Percentiles rank a stretch among this genome's conserved stretches.
phyloP scores from a whole-genome alignment of 768 basidiomycete species.

The Agaricus blazei region DNA sequence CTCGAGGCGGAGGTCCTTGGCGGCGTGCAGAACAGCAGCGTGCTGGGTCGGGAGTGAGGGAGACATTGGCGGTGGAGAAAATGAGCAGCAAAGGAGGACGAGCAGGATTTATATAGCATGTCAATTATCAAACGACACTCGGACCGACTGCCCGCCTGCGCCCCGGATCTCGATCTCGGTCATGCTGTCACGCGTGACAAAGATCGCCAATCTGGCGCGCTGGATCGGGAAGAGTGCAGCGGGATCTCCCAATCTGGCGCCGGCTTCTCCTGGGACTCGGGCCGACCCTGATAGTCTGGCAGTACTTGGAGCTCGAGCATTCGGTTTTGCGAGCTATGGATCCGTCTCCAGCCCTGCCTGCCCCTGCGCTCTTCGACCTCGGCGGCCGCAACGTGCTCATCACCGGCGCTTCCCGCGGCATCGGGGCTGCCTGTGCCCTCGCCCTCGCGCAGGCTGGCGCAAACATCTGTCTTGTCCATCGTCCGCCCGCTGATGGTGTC shows the following conservation, averaged over 20 bases:
- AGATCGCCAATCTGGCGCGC: background rate
- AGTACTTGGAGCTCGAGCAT: constrained; percentile 6
- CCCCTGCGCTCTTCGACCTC: constrained; percentile 64
- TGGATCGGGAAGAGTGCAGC: constrained; percentile 6
- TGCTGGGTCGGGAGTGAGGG: constrained; percentile 38
- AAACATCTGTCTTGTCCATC: constrained; percentile 39
- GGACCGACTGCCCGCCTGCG: constrained; percentile 9
- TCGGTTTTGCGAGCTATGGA: constrained; percentile 35
- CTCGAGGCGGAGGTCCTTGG: constrained; percentile 69
- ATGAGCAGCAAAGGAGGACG: constrained; percentile 5
- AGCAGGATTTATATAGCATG: constrained; percentile 7
- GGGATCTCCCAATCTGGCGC: constrained; percentile 1
- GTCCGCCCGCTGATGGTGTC: constrained; percentile 17
- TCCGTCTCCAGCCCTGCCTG: constrained; percentile 41
- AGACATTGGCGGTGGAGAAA: constrained; percentile 25
- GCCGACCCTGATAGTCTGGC: constrained; percentile 13
- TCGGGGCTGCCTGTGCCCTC: constrained; percentile 46
- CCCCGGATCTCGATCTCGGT: constrained; percentile 5
- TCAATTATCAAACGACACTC: constrained; percentile 6
- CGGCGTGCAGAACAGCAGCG: constrained; percentile 78
- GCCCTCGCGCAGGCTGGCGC: constrained; percentile 48
- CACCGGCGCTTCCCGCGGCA: constrained; percentile 74
- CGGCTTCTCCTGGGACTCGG: constrained; percentile 2
- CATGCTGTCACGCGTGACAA: background rate
- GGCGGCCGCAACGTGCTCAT: constrained; percentile 65